Evolutionary conservation across 495 filamentous ascomycete species (phyloP).

Genomic region (Talaromyces borbonicus): DNA sequence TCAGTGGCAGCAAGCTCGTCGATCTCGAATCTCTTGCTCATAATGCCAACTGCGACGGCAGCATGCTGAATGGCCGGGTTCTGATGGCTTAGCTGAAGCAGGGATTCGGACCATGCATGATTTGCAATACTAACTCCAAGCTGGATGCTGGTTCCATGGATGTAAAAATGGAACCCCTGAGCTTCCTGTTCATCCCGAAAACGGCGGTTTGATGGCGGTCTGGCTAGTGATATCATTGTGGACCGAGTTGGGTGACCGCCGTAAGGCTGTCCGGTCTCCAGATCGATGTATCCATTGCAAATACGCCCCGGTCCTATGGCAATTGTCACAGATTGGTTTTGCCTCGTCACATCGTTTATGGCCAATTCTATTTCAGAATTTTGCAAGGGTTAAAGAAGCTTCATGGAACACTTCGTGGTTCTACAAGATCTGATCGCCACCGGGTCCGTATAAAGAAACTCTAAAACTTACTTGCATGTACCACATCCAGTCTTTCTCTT

Average conservation of each 20-base stretch:
- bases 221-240: no score
- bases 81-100: neutral
- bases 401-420: no score
- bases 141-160: neutral
- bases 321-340: neutral
- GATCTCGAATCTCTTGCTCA: neutral
- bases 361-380: neutral
- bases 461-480: neutral
- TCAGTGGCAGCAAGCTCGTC: neutral
- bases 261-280: neutral
- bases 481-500: neutral
- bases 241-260: neutral
- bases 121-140: neutral
- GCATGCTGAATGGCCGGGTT: neutral
- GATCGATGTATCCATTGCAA: constrained; percentile 1
- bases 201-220: no score
- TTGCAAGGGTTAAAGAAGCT: no score
- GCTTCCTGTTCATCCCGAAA: neutral
- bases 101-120: neutral
- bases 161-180: neutral
- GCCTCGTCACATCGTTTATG: constrained; percentile 1
- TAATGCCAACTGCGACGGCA: neutral
- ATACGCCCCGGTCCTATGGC: neutral
- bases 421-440: neutral
- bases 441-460: neutral